phyloP scores from a whole-genome alignment of 805 yeast species.

The Ogataea nitratoaversa region DNA sequence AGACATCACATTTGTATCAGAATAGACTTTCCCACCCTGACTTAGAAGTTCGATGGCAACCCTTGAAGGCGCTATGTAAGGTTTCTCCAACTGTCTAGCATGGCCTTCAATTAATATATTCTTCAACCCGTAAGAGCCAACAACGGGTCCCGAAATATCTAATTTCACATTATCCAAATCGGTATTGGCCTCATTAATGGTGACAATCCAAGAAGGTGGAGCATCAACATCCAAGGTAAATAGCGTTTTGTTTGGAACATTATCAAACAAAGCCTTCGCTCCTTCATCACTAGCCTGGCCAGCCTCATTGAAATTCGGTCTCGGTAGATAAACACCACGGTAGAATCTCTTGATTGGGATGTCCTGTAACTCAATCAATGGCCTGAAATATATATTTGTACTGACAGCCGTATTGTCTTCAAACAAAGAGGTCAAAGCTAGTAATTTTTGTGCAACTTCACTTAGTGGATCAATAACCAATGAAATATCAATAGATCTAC shows the following conservation, averaged over 20 bases:
- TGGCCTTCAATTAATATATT: conserved; percentile 68
- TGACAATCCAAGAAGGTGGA: conserved; percentile 67
- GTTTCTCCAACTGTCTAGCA: conserved; percentile 42
- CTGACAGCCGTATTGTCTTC: conserved; percentile 48
- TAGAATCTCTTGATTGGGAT: conserved; percentile 58
- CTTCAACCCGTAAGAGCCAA: conserved; percentile 47
- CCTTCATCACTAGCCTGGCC: conserved; percentile 27
- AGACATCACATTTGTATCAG: conserved; percentile 71
- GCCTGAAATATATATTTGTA: conserved; percentile 54
- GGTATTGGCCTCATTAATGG: conserved; percentile 43
- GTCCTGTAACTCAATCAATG: conserved; percentile 37
- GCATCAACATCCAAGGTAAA: conserved; percentile 54
- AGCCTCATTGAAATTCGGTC: conserved; percentile 27
- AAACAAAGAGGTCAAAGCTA: conserved; percentile 38
- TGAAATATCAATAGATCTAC: conserved; percentile 42
- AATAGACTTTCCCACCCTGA: conserved; percentile 18
- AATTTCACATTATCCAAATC: conserved; percentile 63
- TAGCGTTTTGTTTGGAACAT: conserved; percentile 49
- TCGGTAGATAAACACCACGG: conserved; percentile 37
- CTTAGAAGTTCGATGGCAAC: conserved; percentile 40
- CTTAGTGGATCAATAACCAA: conserved; percentile 69
- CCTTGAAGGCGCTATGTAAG: conserved; percentile 42
- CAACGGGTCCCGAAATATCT: conserved; percentile 36
- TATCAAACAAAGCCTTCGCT: conserved; percentile 33
- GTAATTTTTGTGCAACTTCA: conserved; percentile 60